Conservation (phyloP, 805 yeast species). For the Cyberlindnera lachancei region DNA sequence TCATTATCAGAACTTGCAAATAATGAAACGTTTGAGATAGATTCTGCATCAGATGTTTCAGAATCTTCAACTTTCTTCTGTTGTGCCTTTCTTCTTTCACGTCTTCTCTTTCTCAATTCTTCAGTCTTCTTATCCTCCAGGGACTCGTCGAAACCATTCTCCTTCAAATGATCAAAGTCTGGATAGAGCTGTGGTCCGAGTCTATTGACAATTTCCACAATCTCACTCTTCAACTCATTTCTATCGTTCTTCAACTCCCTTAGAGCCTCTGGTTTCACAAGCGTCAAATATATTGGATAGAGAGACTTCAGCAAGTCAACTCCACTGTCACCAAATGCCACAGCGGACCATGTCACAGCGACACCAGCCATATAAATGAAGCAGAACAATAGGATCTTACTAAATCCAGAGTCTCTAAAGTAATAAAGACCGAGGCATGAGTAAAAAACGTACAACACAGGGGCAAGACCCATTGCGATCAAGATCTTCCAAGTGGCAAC, state of each 20-base stretch:
- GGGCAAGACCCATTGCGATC: conserved; percentile 84
- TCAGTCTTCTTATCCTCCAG: conserved; percentile 30
- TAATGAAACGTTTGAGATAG: conserved; percentile 31
- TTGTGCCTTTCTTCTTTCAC: conserved; percentile 21
- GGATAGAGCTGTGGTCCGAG: conserved; percentile 83
- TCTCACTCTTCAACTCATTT: conserved; percentile 54
- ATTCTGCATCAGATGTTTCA: conserved; percentile 34
- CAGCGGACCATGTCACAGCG: conserved; percentile 79
- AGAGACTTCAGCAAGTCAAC: conserved; percentile 80
- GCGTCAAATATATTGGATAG: conserved; percentile 67
- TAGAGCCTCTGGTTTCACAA: conserved; percentile 51
- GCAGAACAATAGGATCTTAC: conserved; percentile 24
- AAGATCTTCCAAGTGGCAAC: conserved; percentile 96
- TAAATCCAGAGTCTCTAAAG: conserved; percentile 26
- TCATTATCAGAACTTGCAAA: conserved; percentile 33
- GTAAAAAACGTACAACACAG: conserved; percentile 74
- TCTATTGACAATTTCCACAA: conserved; percentile 72
- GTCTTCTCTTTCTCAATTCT: conserved; percentile 30
- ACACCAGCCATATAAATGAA: conserved; percentile 60
- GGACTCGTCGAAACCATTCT: conserved; percentile 22
- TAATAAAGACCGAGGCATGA: conserved; percentile 48
- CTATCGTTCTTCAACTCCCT: conserved; percentile 55
- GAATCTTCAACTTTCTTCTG: conserved; percentile 5
- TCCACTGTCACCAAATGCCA: conserved; percentile 88
- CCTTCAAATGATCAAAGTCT: conserved; percentile 54